Conservation (phyloP, 345 rosid species). For the Lagerstroemia speciosa region DNA sequence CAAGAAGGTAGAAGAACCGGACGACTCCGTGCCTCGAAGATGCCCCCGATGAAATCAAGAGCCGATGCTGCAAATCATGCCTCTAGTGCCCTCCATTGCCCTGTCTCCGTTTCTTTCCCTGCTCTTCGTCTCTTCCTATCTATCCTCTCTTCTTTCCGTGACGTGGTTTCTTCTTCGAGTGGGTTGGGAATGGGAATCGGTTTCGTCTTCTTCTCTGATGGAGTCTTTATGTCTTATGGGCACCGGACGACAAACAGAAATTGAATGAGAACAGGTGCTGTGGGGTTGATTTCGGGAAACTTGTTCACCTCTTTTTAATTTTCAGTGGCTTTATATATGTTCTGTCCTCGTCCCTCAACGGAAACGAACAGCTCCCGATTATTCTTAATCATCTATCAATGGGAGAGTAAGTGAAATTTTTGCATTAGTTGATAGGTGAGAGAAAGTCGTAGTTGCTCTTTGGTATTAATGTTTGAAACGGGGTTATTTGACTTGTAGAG, state of each 20-base stretch:
- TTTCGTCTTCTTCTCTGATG: too few species aligned
- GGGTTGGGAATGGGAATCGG: too few species aligned
- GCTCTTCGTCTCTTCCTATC: too few species aligned
- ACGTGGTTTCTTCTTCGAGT: too few species aligned
- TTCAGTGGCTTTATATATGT: slow-evolving; percentile 1
- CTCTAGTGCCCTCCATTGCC: neutral
- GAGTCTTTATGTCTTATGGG: neutral
- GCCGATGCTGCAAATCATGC: neutral
- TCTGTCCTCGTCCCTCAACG: neutral
- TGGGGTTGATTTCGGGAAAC: neutral
- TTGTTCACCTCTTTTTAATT: neutral
- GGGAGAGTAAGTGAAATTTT: neutral
- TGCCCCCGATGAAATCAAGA: neutral
- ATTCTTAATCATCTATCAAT: neutral
- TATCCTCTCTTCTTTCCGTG: neutral
- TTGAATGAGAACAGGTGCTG: neutral
- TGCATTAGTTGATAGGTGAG: too few species aligned
- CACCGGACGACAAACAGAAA: neutral
- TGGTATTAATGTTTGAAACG: too few species aligned
- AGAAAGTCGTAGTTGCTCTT: too few species aligned
- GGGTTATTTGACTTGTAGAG: too few species aligned
- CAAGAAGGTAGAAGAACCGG: too few species aligned
- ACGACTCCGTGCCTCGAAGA: neutral
- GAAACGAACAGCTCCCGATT: neutral
- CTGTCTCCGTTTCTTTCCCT: too few species aligned